These are phyloP conservation scores for Botrytis tulipae DNA, from an alignment of 2,329 filamentous ascomycete genomes.

Conservation along the genomic window DNA sequence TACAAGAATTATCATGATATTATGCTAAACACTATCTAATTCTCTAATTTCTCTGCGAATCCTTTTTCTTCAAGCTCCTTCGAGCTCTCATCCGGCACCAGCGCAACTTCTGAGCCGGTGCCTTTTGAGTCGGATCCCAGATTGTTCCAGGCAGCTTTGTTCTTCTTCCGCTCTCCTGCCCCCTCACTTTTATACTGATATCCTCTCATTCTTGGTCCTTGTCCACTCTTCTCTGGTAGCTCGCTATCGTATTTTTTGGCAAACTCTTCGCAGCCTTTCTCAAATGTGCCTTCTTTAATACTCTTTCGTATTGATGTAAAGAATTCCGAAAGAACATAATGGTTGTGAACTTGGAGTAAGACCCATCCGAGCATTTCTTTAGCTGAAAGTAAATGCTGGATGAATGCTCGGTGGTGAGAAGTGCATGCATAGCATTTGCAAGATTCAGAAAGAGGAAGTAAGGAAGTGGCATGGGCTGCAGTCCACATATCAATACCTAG, in stretches of 20 bases:
- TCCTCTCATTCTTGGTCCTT: constrained; percentile 75
- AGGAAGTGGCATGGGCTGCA: constrained; percentile 56
- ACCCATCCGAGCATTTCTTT: constrained; percentile 98
- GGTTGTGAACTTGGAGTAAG: constrained; percentile 88
- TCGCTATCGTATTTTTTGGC: constrained; percentile 60
- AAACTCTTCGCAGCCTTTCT: constrained; percentile 48
- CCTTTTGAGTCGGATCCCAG: constrained; percentile 41
- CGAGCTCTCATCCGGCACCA: constrained; percentile 51
- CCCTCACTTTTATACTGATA: constrained; percentile 75
- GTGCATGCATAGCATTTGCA: constrained; percentile 84
- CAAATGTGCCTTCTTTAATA: constrained; percentile 61
- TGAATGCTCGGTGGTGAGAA: constrained; percentile 79
- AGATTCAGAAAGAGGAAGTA: constrained; percentile 57
- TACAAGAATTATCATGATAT: background rate
- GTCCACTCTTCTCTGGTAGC: constrained; percentile 71
- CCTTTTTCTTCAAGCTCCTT: constrained; percentile 54
- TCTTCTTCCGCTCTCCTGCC: constrained; percentile 62
- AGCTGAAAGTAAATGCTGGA: constrained; percentile 82
- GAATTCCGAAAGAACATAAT: constrained; percentile 68
- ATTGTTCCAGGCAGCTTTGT: constrained; percentile 61
- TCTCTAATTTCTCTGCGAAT: constrained; percentile 47
- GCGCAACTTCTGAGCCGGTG: constrained; percentile 28
- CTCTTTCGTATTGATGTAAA: constrained; percentile 67
- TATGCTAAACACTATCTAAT: background rate
- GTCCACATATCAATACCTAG: constrained; percentile 81